Evolutionary conservation across 1,284 basidiomycete species (phyloP).

Genomic region (Cryptococcus sp.): DNA sequence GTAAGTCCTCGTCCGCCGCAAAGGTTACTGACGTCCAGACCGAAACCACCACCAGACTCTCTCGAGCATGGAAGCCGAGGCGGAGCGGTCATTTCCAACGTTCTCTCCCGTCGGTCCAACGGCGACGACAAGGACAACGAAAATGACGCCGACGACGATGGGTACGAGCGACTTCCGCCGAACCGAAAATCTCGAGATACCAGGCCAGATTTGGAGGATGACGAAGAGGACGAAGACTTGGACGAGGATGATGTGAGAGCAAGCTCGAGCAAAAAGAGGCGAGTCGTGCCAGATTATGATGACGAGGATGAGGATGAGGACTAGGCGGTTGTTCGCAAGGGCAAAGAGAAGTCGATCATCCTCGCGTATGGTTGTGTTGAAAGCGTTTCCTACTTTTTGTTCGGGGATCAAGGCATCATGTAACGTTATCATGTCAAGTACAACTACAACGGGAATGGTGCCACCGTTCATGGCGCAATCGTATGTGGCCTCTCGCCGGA

Average conservation of each 20-base stretch:
- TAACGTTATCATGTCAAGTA: not conserved
- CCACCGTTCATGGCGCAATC: too few relatives aligned
- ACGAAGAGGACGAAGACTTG: conserved; percentile 48
- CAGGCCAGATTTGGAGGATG: conserved; percentile 6
- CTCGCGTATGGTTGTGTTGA: too few relatives aligned
- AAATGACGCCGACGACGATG: conserved; percentile 47
- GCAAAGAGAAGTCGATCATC: too few relatives aligned
- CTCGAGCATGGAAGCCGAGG: conserved; percentile 24
- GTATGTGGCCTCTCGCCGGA: conserved; percentile 4
- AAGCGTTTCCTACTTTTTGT: not conserved
- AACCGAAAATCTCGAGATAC: conserved; percentile 1
- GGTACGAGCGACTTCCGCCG: not conserved
- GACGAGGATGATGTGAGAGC: conserved; percentile 34
- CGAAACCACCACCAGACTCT: conserved; percentile 18
- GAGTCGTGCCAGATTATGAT: conserved; percentile 22
- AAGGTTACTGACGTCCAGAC: conserved; percentile 12
- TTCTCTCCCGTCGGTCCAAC: conserved; percentile 21
- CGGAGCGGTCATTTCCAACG: conserved; percentile 14
- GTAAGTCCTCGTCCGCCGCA: too few relatives aligned
- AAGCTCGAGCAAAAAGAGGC: conserved; percentile 11
- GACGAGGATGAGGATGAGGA: conserved; percentile 21
- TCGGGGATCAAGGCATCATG: not conserved
- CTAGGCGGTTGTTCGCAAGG: not conserved
- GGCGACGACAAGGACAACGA: conserved; percentile 62
- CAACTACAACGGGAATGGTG: not conserved